Conservation (phyloP, 2,329 filamentous ascomycete species). For the Pochonia chlamydosporia region DNA sequence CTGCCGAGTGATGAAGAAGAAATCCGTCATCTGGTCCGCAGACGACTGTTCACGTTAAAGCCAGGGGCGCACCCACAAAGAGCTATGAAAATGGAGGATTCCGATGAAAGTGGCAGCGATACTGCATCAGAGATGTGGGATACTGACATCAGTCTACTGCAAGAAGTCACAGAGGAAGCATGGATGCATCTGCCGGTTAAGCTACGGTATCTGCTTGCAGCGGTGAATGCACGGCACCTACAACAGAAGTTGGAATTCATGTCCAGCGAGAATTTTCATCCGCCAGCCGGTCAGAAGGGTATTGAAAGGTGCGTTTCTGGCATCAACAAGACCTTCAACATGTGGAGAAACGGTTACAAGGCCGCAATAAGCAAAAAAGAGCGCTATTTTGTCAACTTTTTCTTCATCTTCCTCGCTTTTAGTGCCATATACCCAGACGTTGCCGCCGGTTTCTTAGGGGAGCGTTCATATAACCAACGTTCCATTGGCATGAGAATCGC, state of each 20-base stretch:
- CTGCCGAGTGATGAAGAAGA: slow-evolving; percentile 10
- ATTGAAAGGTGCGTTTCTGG: slow-evolving; percentile 6
- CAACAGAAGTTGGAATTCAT: slow-evolving; percentile 11
- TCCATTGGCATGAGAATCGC: slow-evolving; percentile 15
- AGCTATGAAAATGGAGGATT: too few species aligned
- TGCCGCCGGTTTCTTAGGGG: slow-evolving; percentile 13
- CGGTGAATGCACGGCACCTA: slow-evolving; percentile 10
- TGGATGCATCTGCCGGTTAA: slow-evolving; percentile 8
- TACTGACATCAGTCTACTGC: neutral
- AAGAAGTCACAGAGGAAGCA: slow-evolving; percentile 9
- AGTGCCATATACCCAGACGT: slow-evolving; percentile 14
- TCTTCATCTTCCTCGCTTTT: slow-evolving; percentile 14
- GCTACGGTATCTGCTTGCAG: slow-evolving; percentile 10
- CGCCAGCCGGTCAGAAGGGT: slow-evolving; percentile 7
- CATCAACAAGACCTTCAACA: slow-evolving; percentile 11
- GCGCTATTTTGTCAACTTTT: slow-evolving; percentile 11
- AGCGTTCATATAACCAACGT: slow-evolving; percentile 15
- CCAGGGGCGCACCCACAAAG: neutral
- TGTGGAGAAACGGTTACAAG: slow-evolving; percentile 14
- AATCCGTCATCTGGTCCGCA: slow-evolving; percentile 9
- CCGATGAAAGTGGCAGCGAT: too few species aligned
- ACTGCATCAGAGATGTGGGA: too few species aligned
- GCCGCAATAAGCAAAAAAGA: slow-evolving; percentile 10
- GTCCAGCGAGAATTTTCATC: slow-evolving; percentile 8
- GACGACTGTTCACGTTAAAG: slow-evolving; percentile 1